Evolutionary conservation across 2,329 filamentous ascomycete species (phyloP), one percentile per base, ranked within the genome.

Genomic region (Colletotrichum echinochloae): DNA sequence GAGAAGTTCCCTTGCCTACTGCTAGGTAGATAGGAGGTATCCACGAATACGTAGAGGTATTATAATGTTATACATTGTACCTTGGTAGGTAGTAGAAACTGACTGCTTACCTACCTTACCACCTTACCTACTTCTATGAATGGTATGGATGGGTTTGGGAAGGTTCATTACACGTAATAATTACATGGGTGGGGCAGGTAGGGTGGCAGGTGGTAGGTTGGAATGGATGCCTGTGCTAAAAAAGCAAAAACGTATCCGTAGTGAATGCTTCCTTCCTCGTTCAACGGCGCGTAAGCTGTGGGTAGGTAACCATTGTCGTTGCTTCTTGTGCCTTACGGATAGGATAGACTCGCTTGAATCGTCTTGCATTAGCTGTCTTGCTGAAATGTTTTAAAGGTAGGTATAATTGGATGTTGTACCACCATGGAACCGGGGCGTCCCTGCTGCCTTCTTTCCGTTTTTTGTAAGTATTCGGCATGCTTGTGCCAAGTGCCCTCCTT

Each of bases 391-490:
- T 60, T 51, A 64, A 35, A 49, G 52, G 62, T 23, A 49, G 39
- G 41, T 35, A 49, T 28, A 41, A 30, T 49, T 41, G 44, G 62
- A 54, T 39, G 8, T 57, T 30, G 62, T 33, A 55, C 39, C 62
- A 33, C 35, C 23, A 23, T 51, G n/a, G 28, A 18, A 39, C 51
- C 35, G 48, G 61, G 61, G 61, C 51, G 41, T 57, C 33, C 52
- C 37, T n/a, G 35, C 11, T 18, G 30, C 49, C 16, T 44, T 63
- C 8, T 30, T 26, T 30, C 11, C 37, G 28, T 37, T 28, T 30
- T 49, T 65, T 28, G 5, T n/a, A n/a, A n/a, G n/a, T 46, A 20
- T 11, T 12, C n/a, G 46, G 4, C 12, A 16, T 48, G 46, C 46
- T 14, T 6, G 46, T 11, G 12, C 46, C 23, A 48, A 48, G 46